Conservation (phyloP, 169 alveolate genomes). For the Babesia bovis region DNA sequence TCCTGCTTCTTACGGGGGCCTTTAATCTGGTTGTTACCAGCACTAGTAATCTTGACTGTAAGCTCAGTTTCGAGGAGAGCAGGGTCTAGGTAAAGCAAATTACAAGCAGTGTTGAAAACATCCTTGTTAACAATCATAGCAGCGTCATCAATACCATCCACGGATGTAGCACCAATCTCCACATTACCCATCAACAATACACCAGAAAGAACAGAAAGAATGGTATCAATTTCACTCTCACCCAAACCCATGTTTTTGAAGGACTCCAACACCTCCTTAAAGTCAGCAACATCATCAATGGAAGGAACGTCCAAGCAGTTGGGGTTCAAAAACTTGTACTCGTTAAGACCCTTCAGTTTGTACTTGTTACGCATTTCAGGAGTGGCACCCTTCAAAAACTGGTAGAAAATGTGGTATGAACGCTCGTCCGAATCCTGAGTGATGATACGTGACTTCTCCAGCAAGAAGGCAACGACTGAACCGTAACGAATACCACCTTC, state of each 20-base stretch:
- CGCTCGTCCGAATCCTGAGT: slow-evolving; percentile 92
- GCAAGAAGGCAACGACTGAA: slow-evolving; percentile 89
- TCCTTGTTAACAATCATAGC: slow-evolving; percentile 77
- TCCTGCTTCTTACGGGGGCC: slow-evolving; percentile 85
- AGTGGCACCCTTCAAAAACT: slow-evolving; percentile 88
- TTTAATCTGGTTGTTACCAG: slow-evolving; percentile 81
- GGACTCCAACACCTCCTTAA: slow-evolving; percentile 87
- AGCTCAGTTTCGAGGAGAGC: slow-evolving; percentile 77
- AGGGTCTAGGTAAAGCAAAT: slow-evolving; percentile 78
- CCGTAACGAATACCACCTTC: slow-evolving; percentile 89
- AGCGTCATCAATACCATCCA: slow-evolving; percentile 87
- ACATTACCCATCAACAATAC: slow-evolving; percentile 94
- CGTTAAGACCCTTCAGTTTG: slow-evolving; percentile 72
- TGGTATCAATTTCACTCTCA: slow-evolving; percentile 83
- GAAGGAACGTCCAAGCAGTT: slow-evolving; percentile 86
- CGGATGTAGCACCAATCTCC: slow-evolving; percentile 84
- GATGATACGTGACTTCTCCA: slow-evolving; percentile 96
- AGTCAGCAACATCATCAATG: slow-evolving; percentile 93
- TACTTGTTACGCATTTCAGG: slow-evolving; percentile 75
- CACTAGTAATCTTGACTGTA: slow-evolving; percentile 78
- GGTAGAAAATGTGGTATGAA: slow-evolving; percentile 96
- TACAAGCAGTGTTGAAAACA: slow-evolving; percentile 79
- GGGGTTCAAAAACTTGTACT: slow-evolving; percentile 82
- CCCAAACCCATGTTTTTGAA: slow-evolving; percentile 88
- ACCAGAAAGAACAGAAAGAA: slow-evolving; percentile 88